phyloP scores from a whole-genome alignment of 1,284 basidiomycete species.

The Heterobasidion parviporum region DNA sequence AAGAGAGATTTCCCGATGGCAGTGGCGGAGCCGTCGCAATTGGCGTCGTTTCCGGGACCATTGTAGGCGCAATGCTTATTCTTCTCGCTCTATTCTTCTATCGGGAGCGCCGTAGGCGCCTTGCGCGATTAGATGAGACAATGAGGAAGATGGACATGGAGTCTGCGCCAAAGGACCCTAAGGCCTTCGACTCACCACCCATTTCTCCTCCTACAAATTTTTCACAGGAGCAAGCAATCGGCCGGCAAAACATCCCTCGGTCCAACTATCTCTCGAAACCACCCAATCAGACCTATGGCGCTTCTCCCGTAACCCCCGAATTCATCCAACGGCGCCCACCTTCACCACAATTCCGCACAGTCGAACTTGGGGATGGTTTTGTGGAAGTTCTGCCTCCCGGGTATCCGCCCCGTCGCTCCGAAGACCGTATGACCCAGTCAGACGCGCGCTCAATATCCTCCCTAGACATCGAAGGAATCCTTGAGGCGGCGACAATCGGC shows the following conservation, averaged over 20 bases:
- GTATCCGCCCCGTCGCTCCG: not conserved
- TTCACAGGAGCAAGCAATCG: not conserved
- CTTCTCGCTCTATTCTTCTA: constrained; percentile 35
- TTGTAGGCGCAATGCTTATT: constrained; percentile 28
- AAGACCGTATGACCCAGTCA: not conserved
- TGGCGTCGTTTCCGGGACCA: constrained; percentile 29
- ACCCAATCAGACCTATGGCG: not conserved
- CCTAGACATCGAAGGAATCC: constrained; percentile 44
- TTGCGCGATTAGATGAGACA: not conserved
- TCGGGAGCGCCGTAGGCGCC: constrained; percentile 27
- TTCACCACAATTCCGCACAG: not conserved
- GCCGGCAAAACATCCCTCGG: not conserved
- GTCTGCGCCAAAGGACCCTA: not conserved
- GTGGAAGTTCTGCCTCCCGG: not conserved
- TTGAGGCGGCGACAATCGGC: constrained; percentile 32
- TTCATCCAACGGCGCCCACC: not conserved
- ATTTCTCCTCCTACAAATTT: not conserved
- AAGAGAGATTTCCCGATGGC: not conserved
- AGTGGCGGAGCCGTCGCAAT: constrained; percentile 37
- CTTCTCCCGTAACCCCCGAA: not conserved
- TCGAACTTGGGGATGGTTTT: not conserved
- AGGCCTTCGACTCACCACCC: not conserved
- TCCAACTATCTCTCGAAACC: not conserved
- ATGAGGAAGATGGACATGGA: not conserved
- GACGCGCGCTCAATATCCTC: constrained; percentile 20